Evolutionary conservation across 257 asterid genomes (phyloP), one percentile per base, ranked within the genome.

Genomic region (Solanum appendiculatum): DNA sequence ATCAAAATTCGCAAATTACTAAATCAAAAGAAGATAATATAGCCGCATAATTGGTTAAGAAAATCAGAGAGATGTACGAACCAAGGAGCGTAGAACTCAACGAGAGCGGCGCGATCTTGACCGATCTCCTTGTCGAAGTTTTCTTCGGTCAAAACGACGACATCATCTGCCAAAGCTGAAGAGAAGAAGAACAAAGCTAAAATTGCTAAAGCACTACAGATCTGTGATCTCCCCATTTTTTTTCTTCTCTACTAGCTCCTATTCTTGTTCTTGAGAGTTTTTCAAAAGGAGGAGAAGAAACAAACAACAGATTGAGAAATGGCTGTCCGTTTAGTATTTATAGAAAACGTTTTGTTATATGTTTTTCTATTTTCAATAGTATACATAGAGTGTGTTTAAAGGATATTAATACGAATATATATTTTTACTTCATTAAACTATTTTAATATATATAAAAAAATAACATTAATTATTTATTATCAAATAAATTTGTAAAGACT

Each of bases 71-170:
- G 4, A 36, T 54, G 78, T 68, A 3, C 84, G 21, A 89, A 96
- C 99, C 99, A 95, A 21, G 99, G 99, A 88, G 99, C 98, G 83
- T 96, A 96, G 92, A 96, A 96, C 87, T 96, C 98, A 66, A 96
- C 97, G 87, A 96, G 98, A 87, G 99, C 98, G 56, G 90, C 96
- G 86, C 96, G 97, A 92, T 95, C 97, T 87, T 93, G 95, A 84
- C 99, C 98, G 90, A 96, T 96, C 90, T 95, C 97, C 48, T 96
- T 92, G 83, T 96, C 98, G 87, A 96, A 96, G 92, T 93, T 96
- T 9, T 92, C 96, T 86, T 92, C 96, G 78, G 99, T 96, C 93
- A 96, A 88, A 84, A 96, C 96, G 23, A 95, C 88, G 85, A 94
- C 98, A 83, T 93, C 99, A 6, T 93, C 98, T 3, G 97, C 95